Percentiles rank a stretch among this genome's conserved stretches.
These are phyloP conservation scores for Diaporthe sp. DNA, from an alignment of 2,329 filamentous ascomycete genomes.

Conservation along the genomic window DNA sequence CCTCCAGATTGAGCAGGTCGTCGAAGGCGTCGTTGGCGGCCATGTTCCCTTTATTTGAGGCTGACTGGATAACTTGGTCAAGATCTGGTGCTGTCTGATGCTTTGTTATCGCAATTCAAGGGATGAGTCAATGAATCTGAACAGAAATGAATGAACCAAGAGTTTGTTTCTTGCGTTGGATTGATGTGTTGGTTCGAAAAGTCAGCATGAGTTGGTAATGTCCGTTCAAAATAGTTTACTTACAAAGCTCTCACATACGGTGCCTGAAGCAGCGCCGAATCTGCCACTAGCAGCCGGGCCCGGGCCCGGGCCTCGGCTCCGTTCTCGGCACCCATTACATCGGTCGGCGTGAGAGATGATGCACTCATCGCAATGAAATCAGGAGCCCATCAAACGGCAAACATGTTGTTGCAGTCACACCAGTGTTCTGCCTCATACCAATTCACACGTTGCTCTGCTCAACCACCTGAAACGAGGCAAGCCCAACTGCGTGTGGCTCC, in stretches of 20 bases:
- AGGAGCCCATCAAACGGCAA: background rate
- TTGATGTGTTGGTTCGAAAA: background rate
- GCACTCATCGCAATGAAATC: background rate
- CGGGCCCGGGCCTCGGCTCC: conserved; percentile 4
- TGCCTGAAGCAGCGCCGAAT: background rate
- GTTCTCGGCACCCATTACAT: background rate
- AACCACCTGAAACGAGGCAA: background rate
- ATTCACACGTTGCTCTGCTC: background rate
- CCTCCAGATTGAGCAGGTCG: conserved; percentile 71
- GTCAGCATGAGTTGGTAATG: background rate
- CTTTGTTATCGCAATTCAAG: background rate
- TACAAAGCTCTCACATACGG: background rate
- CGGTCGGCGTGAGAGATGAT: background rate
- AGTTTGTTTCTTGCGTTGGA: background rate
- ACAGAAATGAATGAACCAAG: background rate
- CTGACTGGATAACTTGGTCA: no score
- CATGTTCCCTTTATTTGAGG: conserved; percentile 43
- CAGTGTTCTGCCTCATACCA: background rate
- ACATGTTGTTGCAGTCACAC: background rate
- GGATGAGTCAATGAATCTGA: no score
- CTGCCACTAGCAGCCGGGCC: conserved; percentile 7
- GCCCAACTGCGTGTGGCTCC: background rate
- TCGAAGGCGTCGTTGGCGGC: conserved; percentile 65
- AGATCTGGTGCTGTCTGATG: conserved; percentile 3
- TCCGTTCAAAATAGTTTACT: background rate